Percentiles rank a stretch among this genome's conserved stretches.
Evolutionary conservation across 768 basidiomycete species (phyloP).

Genomic region (Mycena kentingensis): DNA sequence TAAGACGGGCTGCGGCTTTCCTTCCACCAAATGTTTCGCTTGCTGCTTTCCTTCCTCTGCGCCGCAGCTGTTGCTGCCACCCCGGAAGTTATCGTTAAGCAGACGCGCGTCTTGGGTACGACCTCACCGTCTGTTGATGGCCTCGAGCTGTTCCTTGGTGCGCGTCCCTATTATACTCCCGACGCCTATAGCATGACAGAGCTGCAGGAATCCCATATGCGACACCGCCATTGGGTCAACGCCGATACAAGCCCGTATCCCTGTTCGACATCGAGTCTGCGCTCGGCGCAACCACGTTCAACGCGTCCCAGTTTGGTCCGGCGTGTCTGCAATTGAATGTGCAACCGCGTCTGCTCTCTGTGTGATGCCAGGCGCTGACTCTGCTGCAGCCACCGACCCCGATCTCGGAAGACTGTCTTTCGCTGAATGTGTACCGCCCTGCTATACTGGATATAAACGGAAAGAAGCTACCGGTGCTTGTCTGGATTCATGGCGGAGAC

Average conservation of each 20-base stretch:
- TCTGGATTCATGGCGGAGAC: conserved; percentile 16
- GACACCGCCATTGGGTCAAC: conserved; percentile 24
- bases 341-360: background rate
- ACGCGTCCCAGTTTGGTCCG: conserved; percentile 21
- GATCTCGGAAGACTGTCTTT: conserved; percentile 49
- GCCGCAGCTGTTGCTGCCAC: background rate
- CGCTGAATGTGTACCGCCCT: conserved; percentile 47
- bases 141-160: conserved; percentile 8
- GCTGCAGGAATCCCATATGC: conserved; percentile 13
- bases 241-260: conserved; percentile 26
- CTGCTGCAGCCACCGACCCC: conserved; percentile 7
- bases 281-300: conserved; percentile 10
- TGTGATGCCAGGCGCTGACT: background rate
- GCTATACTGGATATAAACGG: conserved; percentile 16
- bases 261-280: conserved; percentile 12
- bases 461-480: conserved; percentile 7
- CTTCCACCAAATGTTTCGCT: background rate
- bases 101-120: conserved; percentile 1
- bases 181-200: background rate
- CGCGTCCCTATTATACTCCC: background rate
- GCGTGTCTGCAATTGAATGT: conserved; percentile 22
- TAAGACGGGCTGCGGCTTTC: no score
- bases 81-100: conserved; percentile 1
- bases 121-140: background rate
- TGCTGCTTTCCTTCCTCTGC: background rate